Evolutionary conservation across 768 basidiomycete species (phyloP).

Genomic region (Russula compacta): DNA sequence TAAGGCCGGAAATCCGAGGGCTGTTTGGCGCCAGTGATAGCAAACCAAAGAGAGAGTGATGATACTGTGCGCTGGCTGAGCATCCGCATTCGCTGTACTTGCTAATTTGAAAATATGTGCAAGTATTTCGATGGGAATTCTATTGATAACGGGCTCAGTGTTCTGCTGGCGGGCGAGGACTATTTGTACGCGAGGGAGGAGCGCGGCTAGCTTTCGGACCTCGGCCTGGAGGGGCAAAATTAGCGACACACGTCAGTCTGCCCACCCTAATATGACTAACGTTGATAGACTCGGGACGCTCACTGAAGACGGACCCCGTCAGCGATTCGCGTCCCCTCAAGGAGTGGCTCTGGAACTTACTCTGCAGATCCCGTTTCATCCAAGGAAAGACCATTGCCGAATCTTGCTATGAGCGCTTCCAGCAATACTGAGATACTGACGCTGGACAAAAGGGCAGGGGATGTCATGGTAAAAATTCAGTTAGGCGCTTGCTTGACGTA

Average conservation of each 20-base stretch:
- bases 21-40: slow-evolving; percentile 20
- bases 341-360: slow-evolving; percentile 1
- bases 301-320: not conserved
- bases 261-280: not conserved
- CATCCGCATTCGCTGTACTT: slow-evolving; percentile 1
- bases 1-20: slow-evolving; percentile 16
- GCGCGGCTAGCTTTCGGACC: slow-evolving; percentile 10
- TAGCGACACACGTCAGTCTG: not conserved
- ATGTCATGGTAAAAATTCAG: slow-evolving; percentile 11
- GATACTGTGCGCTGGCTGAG: slow-evolving; percentile 11
- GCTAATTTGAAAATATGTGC: slow-evolving; percentile 16
- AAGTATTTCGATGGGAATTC: slow-evolving; percentile 17
- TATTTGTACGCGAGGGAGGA: slow-evolving; percentile 17
- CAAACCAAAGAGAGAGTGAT: slow-evolving; percentile 19
- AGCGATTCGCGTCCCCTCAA: not conserved
- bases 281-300: not conserved
- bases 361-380: not conserved
- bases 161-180: slow-evolving; percentile 16
- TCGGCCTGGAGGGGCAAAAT: slow-evolving; percentile 9
- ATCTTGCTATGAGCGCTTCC: slow-evolving; percentile 13
- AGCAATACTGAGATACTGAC: slow-evolving; percentile 6
- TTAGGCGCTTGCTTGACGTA: slow-evolving; percentile 12
- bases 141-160: slow-evolving; percentile 5
- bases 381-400: slow-evolving; percentile 9
- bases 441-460: slow-evolving; percentile 10